These are phyloP conservation scores for Lodderomyces elongisporus DNA, from an alignment of 1,139 yeast genomes.

Conservation along the genomic window DNA sequence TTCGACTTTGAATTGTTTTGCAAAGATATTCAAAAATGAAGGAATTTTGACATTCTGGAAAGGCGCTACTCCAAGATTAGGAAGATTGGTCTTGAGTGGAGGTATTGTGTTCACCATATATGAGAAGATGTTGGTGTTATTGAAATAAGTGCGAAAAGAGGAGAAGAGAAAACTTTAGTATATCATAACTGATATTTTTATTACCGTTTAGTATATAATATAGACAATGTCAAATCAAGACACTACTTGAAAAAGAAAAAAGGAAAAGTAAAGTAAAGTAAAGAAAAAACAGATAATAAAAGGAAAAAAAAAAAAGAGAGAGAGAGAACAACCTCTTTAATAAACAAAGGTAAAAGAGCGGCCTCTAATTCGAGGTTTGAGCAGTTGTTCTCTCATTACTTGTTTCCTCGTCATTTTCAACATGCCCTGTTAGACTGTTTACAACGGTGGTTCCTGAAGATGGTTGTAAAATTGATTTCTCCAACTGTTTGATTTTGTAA, in stretches of 20 bases:
- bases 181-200: too few species aligned
- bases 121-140: conserved; percentile 72
- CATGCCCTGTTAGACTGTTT: conserved; percentile 4
- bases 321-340: too few species aligned
- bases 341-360: too few species aligned
- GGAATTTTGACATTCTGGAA: conserved; percentile 95
- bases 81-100: conserved; percentile 86
- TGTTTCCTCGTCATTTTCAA: conserved; percentile 5
- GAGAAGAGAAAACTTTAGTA: too few species aligned
- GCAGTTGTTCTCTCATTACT: too few species aligned
- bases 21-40: conserved; percentile 74
- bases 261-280: too few species aligned
- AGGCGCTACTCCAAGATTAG: conserved; percentile 96
- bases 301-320: not conserved
- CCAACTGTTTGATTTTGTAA: conserved; percentile 72
- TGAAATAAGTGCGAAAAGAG: conserved; percentile 22
- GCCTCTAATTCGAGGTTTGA: too few species aligned
- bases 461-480: conserved; percentile 48
- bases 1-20: conserved; percentile 79
- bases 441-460: conserved; percentile 3
- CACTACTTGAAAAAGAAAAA: not conserved
- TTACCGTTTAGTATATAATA: not conserved
- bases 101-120: conserved; percentile 95
- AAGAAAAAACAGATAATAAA: not conserved
- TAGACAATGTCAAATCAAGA: not conserved